Evolutionary conservation across 2,329 filamentous ascomycete genomes (phyloP), one percentile per base, ranked within the genome.

Genomic region (Hypoxylon sp.): DNA sequence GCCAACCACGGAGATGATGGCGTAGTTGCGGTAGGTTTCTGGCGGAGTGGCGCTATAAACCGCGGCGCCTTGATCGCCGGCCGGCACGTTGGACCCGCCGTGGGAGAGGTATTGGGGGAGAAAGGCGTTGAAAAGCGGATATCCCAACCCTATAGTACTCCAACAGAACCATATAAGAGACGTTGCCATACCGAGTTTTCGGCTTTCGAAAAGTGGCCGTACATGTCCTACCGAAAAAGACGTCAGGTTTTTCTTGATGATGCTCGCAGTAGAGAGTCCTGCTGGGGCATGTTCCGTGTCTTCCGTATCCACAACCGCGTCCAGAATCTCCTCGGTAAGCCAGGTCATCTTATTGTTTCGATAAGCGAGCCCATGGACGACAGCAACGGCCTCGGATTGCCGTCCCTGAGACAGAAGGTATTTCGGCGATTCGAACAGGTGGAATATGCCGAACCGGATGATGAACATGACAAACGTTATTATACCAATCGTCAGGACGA

Each of bases 41-140:
- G 69, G 67, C 3, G 77, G 63, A 21, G 56, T 62, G 23, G 63
- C 60, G 17, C 25, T 26, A 12, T 66, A 62, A 11, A 56, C 43
- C 5, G 56, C 66, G 20, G 67, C 67, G n/a, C 49, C 56, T 3
- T 60, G 57, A 13, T 57, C 66, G 8, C 55, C 59, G 23, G 72
- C 69, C 36, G 69, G 66, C 12, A 69, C 67, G 8, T 72, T 65
- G 17, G 72, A 71, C 7, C 72, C 72, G 17, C 82, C 79, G 47
- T 84, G 80, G 16, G 85, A 82, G 51, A 95, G 82, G 66, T 94
- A 94, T 61, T 94, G 89, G 0, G 91, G 91, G n/a, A 96, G 78
- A 72, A 95, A 95, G 42, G 89, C 88, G 70, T 94, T 94, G 80
- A 93, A 96, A 1, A 96, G 81, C 1, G 90, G 90, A 65, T 93